phyloP scores from a whole-genome alignment of 169 alveolate genomes.

The Eimeria mitis region DNA sequence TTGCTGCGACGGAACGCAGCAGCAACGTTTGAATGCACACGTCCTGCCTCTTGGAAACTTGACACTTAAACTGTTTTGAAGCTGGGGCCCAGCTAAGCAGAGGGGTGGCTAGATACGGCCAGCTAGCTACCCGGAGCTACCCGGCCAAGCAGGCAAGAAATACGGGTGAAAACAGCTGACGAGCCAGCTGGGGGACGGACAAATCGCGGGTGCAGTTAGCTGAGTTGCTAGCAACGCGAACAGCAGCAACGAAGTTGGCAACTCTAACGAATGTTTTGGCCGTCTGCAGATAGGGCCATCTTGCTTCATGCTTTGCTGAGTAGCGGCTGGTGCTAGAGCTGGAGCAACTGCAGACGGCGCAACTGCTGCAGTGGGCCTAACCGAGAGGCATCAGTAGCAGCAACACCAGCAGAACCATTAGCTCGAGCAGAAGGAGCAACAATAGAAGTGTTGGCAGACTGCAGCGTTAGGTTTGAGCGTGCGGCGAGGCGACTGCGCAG shows the following conservation, averaged over 20 bases:
- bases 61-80: not conserved
- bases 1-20: not conserved
- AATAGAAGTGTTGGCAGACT: not conserved
- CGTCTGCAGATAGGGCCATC: not conserved
- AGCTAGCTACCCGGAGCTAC: conserved; percentile 2
- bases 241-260: not conserved
- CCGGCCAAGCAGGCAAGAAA: not conserved
- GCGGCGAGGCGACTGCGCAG: conserved; percentile 36
- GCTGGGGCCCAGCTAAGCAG: not conserved
- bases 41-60: not conserved
- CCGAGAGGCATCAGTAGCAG: not conserved
- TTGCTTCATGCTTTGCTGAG: not conserved
- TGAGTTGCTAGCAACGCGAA: not conserved
- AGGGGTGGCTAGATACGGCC: not conserved
- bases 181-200: not conserved
- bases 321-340: not conserved
- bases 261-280: not conserved
- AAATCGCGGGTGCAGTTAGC: not conserved
- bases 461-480: not conserved
- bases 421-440: not conserved
- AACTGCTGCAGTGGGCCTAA: not conserved
- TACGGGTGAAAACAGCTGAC: not conserved
- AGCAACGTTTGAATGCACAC: not conserved
- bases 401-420: not conserved
- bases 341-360: not conserved